Percentiles rank a stretch among this genome's conserved stretches.
Conservation (phyloP, 2,329 filamentous ascomycete species). For the Neobulgaria alba region DNA sequence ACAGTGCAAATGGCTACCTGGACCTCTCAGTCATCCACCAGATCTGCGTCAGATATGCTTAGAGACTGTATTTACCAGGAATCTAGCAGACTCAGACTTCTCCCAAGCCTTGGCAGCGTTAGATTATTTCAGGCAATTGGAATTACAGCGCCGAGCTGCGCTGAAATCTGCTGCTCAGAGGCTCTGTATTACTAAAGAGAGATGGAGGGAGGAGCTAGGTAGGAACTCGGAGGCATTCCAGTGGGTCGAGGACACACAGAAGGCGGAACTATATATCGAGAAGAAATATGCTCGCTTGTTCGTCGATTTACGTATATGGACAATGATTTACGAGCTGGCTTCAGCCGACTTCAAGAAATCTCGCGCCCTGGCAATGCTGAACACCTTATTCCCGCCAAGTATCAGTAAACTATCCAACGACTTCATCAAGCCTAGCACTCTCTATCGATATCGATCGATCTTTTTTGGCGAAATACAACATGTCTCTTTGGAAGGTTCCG, state of each 20-base stretch:
- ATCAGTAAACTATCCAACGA: constrained; percentile 19
- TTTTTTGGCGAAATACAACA: constrained; percentile 19
- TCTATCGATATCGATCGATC: constrained; percentile 17
- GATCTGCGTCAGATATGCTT: neutral
- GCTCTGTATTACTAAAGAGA: constrained; percentile 16
- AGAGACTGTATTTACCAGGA: neutral
- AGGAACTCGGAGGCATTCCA: constrained; percentile 13
- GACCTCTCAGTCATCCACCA: neutral
- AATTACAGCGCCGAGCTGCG: constrained; percentile 14
- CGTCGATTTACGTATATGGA: constrained; percentile 24
- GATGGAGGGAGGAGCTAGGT: constrained; percentile 17
- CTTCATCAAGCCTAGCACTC: constrained; percentile 9
- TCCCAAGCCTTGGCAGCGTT: constrained; percentile 16
- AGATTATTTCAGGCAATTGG: constrained; percentile 24
- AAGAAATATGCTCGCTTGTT: constrained; percentile 16
- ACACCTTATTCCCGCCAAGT: constrained; percentile 25
- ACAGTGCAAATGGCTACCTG: neutral
- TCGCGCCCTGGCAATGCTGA: constrained; percentile 24
- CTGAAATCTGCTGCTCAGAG: constrained; percentile 17
- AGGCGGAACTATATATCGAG: constrained; percentile 16
- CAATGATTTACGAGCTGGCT: constrained; percentile 21
- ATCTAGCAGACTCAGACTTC: constrained; percentile 19
- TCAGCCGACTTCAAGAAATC: constrained; percentile 14
- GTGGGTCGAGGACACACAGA: constrained; percentile 21
- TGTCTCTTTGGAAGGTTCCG: constrained; percentile 11